Percentiles rank a stretch among this genome's conserved stretches.
phyloP scores from a whole-genome alignment of 495 filamentous ascomycete genomes.

The Gamarada debralockiae region DNA sequence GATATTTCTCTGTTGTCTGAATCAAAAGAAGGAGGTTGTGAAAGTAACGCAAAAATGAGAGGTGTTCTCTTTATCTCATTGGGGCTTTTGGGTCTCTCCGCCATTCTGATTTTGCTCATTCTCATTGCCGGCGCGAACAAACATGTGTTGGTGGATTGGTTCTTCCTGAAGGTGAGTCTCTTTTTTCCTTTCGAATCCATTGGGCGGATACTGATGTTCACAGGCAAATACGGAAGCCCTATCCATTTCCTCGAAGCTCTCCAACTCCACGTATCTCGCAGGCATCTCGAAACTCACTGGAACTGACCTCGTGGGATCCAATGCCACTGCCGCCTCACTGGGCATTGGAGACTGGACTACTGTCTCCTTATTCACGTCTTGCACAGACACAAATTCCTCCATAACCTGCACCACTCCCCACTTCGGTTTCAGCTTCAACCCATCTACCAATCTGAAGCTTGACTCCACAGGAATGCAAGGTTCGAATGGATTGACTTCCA shows the following conservation, averaged over 20 bases:
- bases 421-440: conserved; percentile 33
- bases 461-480: conserved; percentile 23
- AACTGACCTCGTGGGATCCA: conserved; percentile 28
- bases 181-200: neutral
- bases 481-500: conserved; percentile 12
- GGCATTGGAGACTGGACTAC: conserved; percentile 29
- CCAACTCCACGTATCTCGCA: conserved; percentile 26
- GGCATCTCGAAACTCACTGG: conserved; percentile 29
- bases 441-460: conserved; percentile 29
- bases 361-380: conserved; percentile 21
- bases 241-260: conserved; percentile 27
- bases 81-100: neutral
- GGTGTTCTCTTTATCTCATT: neutral
- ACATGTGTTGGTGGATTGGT: conserved; percentile 7
- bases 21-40: neutral
- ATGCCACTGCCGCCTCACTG: conserved; percentile 26
- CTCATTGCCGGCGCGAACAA: neutral
- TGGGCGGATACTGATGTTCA: neutral
- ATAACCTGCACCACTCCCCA: conserved; percentile 25
- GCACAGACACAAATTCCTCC: neutral
- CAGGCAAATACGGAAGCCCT: conserved; percentile 29
- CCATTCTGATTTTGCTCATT: neutral
- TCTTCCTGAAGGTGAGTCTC: conserved; percentile 5
- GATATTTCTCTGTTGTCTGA: neutral
- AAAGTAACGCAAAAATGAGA: neutral